Evolutionary conservation across 192 early-diverging fungal species (phyloP).

Genomic region (Rhizophagus clarus): DNA sequence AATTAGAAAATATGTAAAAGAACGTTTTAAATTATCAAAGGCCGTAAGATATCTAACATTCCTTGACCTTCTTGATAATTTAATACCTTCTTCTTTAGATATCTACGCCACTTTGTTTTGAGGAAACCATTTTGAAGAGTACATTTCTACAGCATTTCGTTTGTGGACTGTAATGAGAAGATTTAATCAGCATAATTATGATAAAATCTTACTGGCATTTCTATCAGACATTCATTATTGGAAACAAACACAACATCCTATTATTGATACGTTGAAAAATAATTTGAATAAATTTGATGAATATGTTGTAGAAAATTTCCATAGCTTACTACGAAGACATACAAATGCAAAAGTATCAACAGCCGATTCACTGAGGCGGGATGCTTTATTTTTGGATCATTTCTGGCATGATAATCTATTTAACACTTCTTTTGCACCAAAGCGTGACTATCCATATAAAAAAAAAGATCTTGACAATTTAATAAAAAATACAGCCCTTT

Average conservation of each 20-base stretch:
- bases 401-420: not conserved
- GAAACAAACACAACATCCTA: not conserved
- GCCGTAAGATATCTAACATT: not conserved
- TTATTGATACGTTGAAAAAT: conserved; percentile 5
- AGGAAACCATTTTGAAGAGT: too few relatives aligned
- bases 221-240: conserved; percentile 6
- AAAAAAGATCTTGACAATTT: conserved; percentile 18
- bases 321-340: not conserved
- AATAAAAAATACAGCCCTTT: not conserved
- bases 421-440: not conserved
- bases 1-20: not conserved
- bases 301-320: too few relatives aligned
- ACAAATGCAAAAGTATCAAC: conserved; percentile 10
- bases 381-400: conserved; percentile 14
- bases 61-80: too few relatives aligned
- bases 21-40: conserved; percentile 4
- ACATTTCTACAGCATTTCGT: too few relatives aligned
- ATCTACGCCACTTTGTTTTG: too few relatives aligned
- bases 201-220: conserved; percentile 15
- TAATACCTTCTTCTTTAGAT: too few relatives aligned
- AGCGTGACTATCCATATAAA: conserved; percentile 4
- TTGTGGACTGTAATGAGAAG: not conserved
- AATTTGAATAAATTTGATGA: too few relatives aligned
- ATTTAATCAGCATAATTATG: conserved; percentile 11
- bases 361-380: not conserved